phyloP scores from a whole-genome alignment of 805 yeast species.

The Saturnispora saitoi region DNA sequence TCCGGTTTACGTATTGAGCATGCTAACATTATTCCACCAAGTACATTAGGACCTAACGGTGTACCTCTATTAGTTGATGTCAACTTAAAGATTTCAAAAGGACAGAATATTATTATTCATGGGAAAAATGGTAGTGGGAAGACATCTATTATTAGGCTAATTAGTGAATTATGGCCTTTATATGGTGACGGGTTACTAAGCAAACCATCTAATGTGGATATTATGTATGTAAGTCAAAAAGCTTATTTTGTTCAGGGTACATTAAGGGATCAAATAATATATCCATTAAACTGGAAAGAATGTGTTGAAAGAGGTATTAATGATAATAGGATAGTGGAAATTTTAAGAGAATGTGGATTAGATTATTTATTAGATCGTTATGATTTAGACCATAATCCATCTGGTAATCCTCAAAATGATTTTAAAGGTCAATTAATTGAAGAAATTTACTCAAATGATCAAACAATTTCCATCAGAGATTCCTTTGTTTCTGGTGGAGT shows the following conservation, averaged over 20 bases:
- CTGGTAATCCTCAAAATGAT: conserved; percentile 8
- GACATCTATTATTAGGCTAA: conserved; percentile 71
- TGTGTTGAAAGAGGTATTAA: conserved; percentile 64
- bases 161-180: conserved; percentile 89
- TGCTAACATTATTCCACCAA: conserved; percentile 75
- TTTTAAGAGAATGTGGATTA: conserved; percentile 66
- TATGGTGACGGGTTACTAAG: conserved; percentile 69
- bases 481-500: conserved; percentile 18
- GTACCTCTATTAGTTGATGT: conserved; percentile 53
- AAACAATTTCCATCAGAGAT: conserved; percentile 20
- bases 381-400: conserved; percentile 37
- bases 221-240: conserved; percentile 76
- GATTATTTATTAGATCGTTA: conserved; percentile 72
- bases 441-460: conserved; percentile 23
- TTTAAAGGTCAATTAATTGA: conserved; percentile 16
- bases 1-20: conserved; percentile 77
- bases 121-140: conserved; percentile 91
- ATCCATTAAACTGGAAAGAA: conserved; percentile 71
- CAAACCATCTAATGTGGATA: conserved; percentile 60
- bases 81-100: conserved; percentile 50
- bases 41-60: conserved; percentile 48
- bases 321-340: conserved; percentile 60
- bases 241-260: conserved; percentile 78
- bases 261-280: conserved; percentile 83
- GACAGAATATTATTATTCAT: conserved; percentile 66